Conservation (phyloP, 345 rosid genomes). For the Microcos paniculata region DNA sequence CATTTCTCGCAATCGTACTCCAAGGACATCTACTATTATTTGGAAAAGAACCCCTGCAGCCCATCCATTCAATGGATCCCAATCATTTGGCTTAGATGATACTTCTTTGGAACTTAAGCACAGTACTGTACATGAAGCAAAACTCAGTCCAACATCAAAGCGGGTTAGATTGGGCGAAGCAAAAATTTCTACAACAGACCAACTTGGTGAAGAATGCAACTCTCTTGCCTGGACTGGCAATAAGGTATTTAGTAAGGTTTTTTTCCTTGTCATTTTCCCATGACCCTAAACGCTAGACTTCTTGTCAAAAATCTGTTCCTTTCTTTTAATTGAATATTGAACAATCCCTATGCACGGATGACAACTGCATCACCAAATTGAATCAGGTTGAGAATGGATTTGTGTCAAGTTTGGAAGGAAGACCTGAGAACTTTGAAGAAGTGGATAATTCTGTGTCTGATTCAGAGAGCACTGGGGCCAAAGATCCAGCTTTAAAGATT, state of each 20-base stretch:
- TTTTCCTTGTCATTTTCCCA: neutral
- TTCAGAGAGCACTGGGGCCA: conserved; percentile 56
- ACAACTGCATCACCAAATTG: conserved; percentile 4
- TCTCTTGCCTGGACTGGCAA: conserved; percentile 37
- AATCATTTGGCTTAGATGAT: conserved; percentile 33
- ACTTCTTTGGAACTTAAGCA: conserved; percentile 38
- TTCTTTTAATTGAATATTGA: neutral
- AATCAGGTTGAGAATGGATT: conserved; percentile 38
- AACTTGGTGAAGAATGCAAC: conserved; percentile 48
- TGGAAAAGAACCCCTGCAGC: conserved; percentile 47
- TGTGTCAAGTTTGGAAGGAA: conserved; percentile 32
- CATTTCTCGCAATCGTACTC: conserved; percentile 52
- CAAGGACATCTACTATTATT: conserved; percentile 35
- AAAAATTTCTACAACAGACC: conserved; percentile 37
- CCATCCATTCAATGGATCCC: conserved; percentile 35
- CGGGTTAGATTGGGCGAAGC: conserved; percentile 57
- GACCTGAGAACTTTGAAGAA: conserved; percentile 36
- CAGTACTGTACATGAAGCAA: conserved; percentile 42
- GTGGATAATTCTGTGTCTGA: conserved; percentile 51
- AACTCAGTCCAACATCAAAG: conserved; percentile 54
- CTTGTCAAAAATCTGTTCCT: neutral
- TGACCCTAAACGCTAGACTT: too few species aligned
- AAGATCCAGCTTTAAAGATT: conserved; percentile 39
- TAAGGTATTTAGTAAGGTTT: conserved; percentile 40
- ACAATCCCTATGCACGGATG: neutral